Percentiles rank a stretch among this genome's conserved stretches.
These are phyloP conservation scores for Boletus vinaceobasis DNA, from an alignment of 768 basidiomycete species.

Conservation along the genomic window DNA sequence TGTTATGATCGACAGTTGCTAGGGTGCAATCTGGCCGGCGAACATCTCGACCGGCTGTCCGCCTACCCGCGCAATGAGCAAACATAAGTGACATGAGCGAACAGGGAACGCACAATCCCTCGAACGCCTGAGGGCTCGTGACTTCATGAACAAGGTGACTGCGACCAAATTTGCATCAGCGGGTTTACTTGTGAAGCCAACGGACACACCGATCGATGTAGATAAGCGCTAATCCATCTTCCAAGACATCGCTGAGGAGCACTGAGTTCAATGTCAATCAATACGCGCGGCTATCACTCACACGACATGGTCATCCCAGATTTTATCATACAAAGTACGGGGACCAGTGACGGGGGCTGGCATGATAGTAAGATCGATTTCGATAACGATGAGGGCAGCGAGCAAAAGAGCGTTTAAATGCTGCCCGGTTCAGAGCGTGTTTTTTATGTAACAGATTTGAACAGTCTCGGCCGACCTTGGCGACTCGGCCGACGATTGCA, in stretches of 20 bases:
- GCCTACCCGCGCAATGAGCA: constrained; percentile 37
- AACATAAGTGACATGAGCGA: not conserved
- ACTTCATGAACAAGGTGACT: constrained; percentile 82
- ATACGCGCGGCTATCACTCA: constrained; percentile 36
- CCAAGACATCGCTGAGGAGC: constrained; percentile 56
- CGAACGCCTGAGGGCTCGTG: constrained; percentile 91
- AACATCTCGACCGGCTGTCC: constrained; percentile 72
- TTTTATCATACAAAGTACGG: constrained; percentile 95
- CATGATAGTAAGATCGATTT: constrained; percentile 35
- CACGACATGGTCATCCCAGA: constrained; percentile 97
- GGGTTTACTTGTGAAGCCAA: not conserved
- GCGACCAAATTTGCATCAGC: not conserved
- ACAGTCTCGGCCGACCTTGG: constrained; percentile 13
- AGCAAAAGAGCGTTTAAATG: not conserved
- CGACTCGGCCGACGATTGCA: constrained; percentile 11
- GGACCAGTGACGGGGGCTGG: constrained; percentile 56
- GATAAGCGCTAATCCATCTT: constrained; percentile 75
- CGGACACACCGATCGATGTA: constrained; percentile 71
- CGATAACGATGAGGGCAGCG: constrained; percentile 1
- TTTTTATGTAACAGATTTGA: constrained; percentile 2
- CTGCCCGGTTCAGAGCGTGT: not conserved
- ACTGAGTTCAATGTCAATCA: constrained; percentile 6
- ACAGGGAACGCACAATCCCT: constrained; percentile 60
- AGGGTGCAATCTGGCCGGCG: constrained; percentile 86
- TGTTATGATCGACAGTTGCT: constrained; percentile 85